Evolutionary conservation across 805 yeast species (phyloP).

Genomic region (Starmerella powellii): DNA sequence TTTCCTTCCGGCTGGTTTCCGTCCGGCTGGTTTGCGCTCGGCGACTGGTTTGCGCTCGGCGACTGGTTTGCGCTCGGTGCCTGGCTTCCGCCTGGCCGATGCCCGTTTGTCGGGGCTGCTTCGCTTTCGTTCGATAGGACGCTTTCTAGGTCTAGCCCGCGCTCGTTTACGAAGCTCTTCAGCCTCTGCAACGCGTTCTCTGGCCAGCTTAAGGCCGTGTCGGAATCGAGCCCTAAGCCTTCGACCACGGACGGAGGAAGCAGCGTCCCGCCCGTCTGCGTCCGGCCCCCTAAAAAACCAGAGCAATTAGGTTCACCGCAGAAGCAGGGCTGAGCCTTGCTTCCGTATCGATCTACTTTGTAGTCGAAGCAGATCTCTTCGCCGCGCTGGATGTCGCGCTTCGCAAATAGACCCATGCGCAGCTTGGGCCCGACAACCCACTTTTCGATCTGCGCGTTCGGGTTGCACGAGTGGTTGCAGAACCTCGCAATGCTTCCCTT

Average conservation of each 20-base stretch:
- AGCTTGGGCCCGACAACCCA: slow-evolving; percentile 91
- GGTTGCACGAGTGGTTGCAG: slow-evolving; percentile 89
- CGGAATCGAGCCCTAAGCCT: slow-evolving; percentile 60
- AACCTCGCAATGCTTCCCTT: slow-evolving; percentile 84
- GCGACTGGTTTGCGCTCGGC: neutral
- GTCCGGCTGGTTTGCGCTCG: neutral
- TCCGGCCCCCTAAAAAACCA: slow-evolving; percentile 91
- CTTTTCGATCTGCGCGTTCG: slow-evolving; percentile 89
- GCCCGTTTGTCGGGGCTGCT: neutral
- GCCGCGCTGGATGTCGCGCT: slow-evolving; percentile 54
- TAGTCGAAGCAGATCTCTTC: slow-evolving; percentile 90
- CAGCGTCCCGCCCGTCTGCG: slow-evolving; percentile 85
- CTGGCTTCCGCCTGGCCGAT: no score
- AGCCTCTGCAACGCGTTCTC: slow-evolving; percentile 13
- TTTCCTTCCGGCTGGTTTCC: no score
- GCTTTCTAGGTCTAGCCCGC: slow-evolving; percentile 32
- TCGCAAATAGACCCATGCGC: slow-evolving; percentile 90
- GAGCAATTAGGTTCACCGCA: slow-evolving; percentile 89
- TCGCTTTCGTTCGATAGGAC: slow-evolving; percentile 11
- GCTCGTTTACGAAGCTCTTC: slow-evolving; percentile 27
- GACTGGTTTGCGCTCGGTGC: neutral
- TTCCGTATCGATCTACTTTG: slow-evolving; percentile 93
- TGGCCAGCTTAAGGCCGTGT: slow-evolving; percentile 48
- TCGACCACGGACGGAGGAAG: slow-evolving; percentile 75
- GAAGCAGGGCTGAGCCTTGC: slow-evolving; percentile 84